phyloP scores from a whole-genome alignment of 108 stramenopile genomes.

The Discostella stelligeroides region DNA sequence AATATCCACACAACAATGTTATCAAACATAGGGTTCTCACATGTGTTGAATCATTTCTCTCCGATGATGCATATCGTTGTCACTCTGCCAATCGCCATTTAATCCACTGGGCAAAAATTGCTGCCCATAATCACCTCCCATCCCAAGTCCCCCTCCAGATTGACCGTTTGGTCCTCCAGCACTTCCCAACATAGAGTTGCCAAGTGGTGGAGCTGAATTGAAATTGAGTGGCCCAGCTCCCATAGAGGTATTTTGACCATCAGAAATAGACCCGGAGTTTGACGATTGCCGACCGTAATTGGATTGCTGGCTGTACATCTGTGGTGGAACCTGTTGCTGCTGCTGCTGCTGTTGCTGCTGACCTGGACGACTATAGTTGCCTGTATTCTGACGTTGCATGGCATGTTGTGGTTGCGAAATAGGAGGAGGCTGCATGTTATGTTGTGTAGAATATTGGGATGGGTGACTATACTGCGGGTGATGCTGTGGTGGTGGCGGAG shows the following conservation, averaged over 20 bases:
- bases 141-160: constrained; percentile 32
- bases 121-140: constrained; percentile 28
- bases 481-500: constrained; percentile 46
- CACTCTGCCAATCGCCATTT: constrained; percentile 89
- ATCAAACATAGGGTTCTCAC: constrained; percentile 55
- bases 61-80: constrained; percentile 83
- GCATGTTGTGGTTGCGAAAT: constrained; percentile 36
- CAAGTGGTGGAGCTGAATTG: constrained; percentile 11
- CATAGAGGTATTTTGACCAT: constrained; percentile 5
- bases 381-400: constrained; percentile 23
- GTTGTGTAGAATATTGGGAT: constrained; percentile 43
- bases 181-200: not conserved
- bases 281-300: constrained; percentile 17
- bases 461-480: constrained; percentile 27
- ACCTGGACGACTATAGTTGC: constrained; percentile 11
- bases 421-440: constrained; percentile 47
- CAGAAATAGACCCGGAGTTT: constrained; percentile 16
- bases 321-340: constrained; percentile 29
- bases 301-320: constrained; percentile 31
- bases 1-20: not conserved
- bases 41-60: constrained; percentile 94
- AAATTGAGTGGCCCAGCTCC: constrained; percentile 4
- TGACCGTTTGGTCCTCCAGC: constrained; percentile 31
- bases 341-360: constrained; percentile 39
- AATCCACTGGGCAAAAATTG: constrained; percentile 52